phyloP scores from a whole-genome alignment of 75 land plant genomes.

The Pseudotsuga menziesii region DNA sequence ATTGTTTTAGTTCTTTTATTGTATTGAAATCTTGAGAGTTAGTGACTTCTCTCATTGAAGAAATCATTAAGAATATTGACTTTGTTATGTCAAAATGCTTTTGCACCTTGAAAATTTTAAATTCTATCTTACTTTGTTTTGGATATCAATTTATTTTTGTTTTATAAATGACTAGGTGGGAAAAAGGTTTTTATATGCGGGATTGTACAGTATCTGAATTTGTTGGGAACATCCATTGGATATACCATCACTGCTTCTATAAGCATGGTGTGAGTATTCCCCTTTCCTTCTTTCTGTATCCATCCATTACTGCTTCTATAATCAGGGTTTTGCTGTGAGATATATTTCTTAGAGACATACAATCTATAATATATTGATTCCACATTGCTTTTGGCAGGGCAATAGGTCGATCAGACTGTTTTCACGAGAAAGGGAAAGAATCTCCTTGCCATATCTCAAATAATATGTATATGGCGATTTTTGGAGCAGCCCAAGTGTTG shows the following conservation, averaged over 20 bases:
- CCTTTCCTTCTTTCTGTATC: background rate
- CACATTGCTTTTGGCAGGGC: conserved; percentile 13
- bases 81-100: background rate
- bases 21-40: too few relatives aligned
- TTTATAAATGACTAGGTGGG: conserved; percentile 32
- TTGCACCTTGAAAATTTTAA: background rate
- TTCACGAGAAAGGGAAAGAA: conserved; percentile 17
- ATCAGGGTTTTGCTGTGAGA: background rate
- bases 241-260: conserved; percentile 72
- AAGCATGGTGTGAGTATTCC: conserved; percentile 75
- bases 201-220: conserved; percentile 49
- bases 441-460: conserved; percentile 22
- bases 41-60: too few relatives aligned
- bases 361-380: too few relatives aligned
- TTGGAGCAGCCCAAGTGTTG: conserved; percentile 23
- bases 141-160: background rate
- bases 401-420: conserved; percentile 24
- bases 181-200: conserved; percentile 50
- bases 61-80: too few relatives aligned
- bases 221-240: conserved; percentile 71
- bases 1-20: too few relatives aligned
- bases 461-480: conserved; percentile 22
- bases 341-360: too few relatives aligned
- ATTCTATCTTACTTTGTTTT: background rate
- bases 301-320: background rate